Evolutionary conservation across 2,329 filamentous ascomycete species (phyloP).

Genomic region (Kalmusia sp.): DNA sequence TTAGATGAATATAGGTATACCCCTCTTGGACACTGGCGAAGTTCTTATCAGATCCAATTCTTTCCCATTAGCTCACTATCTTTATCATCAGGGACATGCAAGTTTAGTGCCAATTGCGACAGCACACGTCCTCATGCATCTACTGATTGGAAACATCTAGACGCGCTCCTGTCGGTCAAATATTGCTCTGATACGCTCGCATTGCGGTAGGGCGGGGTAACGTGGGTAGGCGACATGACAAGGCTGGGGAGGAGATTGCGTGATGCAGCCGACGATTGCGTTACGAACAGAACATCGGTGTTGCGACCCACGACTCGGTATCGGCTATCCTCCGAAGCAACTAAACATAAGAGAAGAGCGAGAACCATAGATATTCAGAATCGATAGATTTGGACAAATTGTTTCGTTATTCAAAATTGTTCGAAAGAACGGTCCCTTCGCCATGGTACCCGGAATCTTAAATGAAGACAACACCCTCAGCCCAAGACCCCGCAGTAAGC

Average conservation of each 20-base stretch:
- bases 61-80: background rate
- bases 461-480: background rate
- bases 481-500: background rate
- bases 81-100: background rate
- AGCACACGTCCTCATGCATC: background rate
- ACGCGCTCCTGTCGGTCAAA: background rate
- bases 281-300: background rate
- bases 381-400: too few species aligned
- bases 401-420: background rate
- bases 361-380: background rate
- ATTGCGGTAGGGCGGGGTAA: background rate
- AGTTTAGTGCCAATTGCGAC: conserved; percentile 5
- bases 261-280: conserved; percentile 8
- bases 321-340: background rate
- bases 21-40: background rate
- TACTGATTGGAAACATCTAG: background rate
- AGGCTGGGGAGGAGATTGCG: conserved; percentile 2
- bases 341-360: background rate
- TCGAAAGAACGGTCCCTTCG: background rate
- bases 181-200: background rate
- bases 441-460: conserved; percentile 5
- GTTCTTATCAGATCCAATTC: background rate
- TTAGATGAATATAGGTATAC: conserved; percentile 13
- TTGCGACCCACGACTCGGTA: background rate
- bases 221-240: too few species aligned